phyloP scores from a whole-genome alignment of 768 basidiomycete species.

The Clitopilus hobsonii region DNA sequence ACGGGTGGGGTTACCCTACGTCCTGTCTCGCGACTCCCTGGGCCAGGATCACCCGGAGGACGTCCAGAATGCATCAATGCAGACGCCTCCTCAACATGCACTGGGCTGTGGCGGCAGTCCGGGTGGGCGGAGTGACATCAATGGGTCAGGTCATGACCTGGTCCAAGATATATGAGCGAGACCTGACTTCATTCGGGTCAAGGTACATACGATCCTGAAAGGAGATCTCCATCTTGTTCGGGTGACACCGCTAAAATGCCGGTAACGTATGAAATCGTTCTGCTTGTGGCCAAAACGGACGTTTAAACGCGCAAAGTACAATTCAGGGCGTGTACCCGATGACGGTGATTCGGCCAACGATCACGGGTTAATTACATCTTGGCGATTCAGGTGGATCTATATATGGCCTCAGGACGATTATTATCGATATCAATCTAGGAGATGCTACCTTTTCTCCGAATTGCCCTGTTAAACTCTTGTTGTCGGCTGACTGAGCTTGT shows the following conservation, averaged over 20 bases:
- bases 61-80: not conserved
- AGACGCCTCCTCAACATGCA: not conserved
- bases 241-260: conserved; percentile 27
- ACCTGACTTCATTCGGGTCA: conserved; percentile 13
- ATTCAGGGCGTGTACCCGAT: conserved; percentile 7
- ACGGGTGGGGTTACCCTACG: conserved; percentile 16
- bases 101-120: not conserved
- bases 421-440: not conserved
- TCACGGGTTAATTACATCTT: conserved; percentile 13
- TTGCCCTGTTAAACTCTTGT: not conserved
- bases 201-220: conserved; percentile 25
- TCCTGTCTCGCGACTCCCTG: conserved; percentile 18
- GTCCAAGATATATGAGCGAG: conserved; percentile 3
- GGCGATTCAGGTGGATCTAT: conserved; percentile 6
- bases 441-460: not conserved
- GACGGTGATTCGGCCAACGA: conserved; percentile 21
- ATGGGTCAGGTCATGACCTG: not conserved
- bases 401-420: conserved; percentile 2
- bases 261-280: conserved; percentile 30
- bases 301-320: conserved; percentile 15
- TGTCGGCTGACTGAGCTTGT: not conserved
- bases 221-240: conserved; percentile 24
- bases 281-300: conserved; percentile 24
- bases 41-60: conserved; percentile 2
- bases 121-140: conserved; percentile 1